Evolutionary conservation across 768 basidiomycete genomes (phyloP).

Genomic region (Tulasnella calospora): DNA sequence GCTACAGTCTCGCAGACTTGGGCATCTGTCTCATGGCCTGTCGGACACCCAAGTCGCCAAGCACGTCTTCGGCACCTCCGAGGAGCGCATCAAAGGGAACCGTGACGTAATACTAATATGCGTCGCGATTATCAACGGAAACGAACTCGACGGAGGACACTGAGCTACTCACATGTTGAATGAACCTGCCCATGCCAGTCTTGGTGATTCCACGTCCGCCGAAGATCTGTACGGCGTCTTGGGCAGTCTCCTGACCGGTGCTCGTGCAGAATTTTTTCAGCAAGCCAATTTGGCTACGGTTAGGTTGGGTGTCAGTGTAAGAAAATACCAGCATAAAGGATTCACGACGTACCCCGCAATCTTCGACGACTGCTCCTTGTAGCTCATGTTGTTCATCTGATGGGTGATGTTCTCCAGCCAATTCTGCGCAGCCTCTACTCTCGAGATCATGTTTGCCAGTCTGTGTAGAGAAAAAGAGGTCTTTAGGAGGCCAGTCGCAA

Average conservation of each 20-base stretch:
- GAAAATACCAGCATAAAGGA: not conserved
- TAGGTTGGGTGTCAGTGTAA: constrained; percentile 36
- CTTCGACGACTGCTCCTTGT: constrained; percentile 65
- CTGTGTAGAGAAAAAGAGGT: not conserved
- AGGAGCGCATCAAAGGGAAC: constrained; percentile 79
- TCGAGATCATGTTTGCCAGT: constrained; percentile 82
- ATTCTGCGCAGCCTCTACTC: constrained; percentile 72
- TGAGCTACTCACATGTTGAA: constrained; percentile 50
- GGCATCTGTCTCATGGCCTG: constrained; percentile 75
- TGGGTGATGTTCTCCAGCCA: constrained; percentile 85
- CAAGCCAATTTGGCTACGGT: constrained; percentile 57
- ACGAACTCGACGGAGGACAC: not conserved
- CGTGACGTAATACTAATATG: constrained; percentile 68
- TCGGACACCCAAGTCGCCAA: constrained; percentile 74
- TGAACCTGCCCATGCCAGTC: constrained; percentile 70
- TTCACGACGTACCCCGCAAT: constrained; percentile 58
- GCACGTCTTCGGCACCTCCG: constrained; percentile 52
- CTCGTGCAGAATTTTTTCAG: constrained; percentile 75
- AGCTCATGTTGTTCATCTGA: constrained; percentile 83
- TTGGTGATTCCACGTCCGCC: constrained; percentile 68
- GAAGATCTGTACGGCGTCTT: constrained; percentile 50
- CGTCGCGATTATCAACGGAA: constrained; percentile 12
- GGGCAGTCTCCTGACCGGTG: constrained; percentile 71
- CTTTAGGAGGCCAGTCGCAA: constrained; percentile 13
- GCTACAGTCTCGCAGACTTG: constrained; percentile 14